Evolutionary conservation across 2,329 filamentous ascomycete genomes (phyloP).

Genomic region (Penicillium sp.): DNA sequence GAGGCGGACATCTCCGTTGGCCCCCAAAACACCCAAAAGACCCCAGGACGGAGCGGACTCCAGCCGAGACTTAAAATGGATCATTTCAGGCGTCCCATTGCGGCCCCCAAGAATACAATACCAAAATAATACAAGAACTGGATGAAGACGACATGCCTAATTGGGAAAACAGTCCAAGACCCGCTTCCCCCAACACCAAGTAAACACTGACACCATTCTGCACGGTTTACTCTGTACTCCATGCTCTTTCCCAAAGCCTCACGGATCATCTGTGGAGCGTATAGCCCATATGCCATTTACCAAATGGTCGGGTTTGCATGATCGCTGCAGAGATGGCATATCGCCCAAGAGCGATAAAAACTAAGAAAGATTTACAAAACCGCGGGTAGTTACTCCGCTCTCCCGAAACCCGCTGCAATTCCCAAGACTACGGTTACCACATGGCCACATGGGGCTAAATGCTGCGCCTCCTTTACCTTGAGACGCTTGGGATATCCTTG

Average conservation of each 20-base stretch:
- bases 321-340: neutral
- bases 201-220: constrained; percentile 1
- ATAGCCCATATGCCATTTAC: neutral
- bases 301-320: neutral
- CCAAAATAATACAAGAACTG: no score
- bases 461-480: constrained; percentile 1
- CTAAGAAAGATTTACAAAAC: neutral
- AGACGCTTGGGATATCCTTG: no score
- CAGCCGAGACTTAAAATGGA: neutral
- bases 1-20: constrained; percentile 5
- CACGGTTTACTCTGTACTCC: no score
- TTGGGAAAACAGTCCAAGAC: neutral
- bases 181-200: constrained; percentile 1
- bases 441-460: neutral
- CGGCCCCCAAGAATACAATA: constrained; percentile 7
- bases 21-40: constrained; percentile 4
- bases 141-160: neutral
- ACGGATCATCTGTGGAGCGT: neutral
- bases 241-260: neutral
- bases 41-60: neutral
- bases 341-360: neutral
- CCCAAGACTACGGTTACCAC: neutral
- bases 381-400: neutral
- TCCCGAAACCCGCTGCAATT: neutral
- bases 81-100: constrained; percentile 11